Percentiles rank a stretch among this genome's conserved stretches.
Evolutionary conservation across 2,329 filamentous ascomycete genomes (phyloP).

Genomic region (Akanthomyces lecanii): DNA sequence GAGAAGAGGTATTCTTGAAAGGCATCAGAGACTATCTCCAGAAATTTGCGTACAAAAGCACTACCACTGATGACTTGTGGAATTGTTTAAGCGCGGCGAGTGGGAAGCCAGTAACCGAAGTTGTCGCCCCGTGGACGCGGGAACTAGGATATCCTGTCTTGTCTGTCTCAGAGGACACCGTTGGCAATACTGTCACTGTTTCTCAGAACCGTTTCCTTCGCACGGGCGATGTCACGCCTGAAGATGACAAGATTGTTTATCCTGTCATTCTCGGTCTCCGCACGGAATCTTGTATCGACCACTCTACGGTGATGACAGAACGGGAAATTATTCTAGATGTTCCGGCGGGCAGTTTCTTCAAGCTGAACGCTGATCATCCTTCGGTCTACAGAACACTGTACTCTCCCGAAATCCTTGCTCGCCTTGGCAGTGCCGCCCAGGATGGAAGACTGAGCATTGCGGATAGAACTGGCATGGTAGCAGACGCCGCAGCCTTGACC

Average conservation of each 20-base stretch:
- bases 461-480: constrained; percentile 90
- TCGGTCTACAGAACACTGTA: constrained; percentile 91
- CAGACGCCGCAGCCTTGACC: constrained; percentile 84
- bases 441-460: constrained; percentile 68
- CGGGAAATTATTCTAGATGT: constrained; percentile 76
- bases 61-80: constrained; percentile 87
- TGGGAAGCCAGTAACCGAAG: constrained; percentile 81
- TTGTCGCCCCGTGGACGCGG: constrained; percentile 97
- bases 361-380: constrained; percentile 91
- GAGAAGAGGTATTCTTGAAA: constrained; percentile 88
- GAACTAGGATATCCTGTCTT: constrained; percentile 91
- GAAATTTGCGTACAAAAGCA: constrained; percentile 96
- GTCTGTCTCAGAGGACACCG: constrained; percentile 60
- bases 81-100: constrained; percentile 80
- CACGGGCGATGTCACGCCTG: constrained; percentile 87
- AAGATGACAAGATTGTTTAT: constrained; percentile 84
- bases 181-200: constrained; percentile 68
- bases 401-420: constrained; percentile 73
- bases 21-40: constrained; percentile 87
- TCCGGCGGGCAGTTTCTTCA: constrained; percentile 82
- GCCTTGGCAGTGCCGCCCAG: constrained; percentile 83
- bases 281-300: constrained; percentile 76
- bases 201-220: constrained; percentile 95
- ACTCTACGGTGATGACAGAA: constrained; percentile 28
- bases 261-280: constrained; percentile 85